Conservation (phyloP, 495 filamentous ascomycete species). For the Mycothermus thermophilus region DNA sequence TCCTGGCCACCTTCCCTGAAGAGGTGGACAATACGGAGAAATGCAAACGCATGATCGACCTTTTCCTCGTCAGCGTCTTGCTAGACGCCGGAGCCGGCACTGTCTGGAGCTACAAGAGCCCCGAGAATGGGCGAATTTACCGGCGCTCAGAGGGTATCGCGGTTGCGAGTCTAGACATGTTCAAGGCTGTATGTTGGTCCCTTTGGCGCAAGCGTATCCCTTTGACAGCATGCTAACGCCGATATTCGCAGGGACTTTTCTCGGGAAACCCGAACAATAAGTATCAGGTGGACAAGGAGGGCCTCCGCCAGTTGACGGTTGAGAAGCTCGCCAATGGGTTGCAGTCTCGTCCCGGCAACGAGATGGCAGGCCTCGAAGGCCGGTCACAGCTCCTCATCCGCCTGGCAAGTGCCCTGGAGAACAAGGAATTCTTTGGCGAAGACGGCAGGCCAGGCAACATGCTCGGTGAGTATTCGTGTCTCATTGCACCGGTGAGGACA, state of each 20-base stretch:
- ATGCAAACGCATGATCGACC: slow-evolving; percentile 63
- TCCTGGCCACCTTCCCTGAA: slow-evolving; percentile 53
- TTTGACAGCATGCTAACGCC: no score
- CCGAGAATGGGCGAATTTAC: slow-evolving; percentile 75
- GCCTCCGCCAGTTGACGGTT: slow-evolving; percentile 59
- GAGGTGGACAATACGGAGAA: slow-evolving; percentile 55
- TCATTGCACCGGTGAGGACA: neutral
- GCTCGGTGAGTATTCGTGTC: slow-evolving; percentile 51
- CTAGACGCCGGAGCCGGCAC: slow-evolving; percentile 80
- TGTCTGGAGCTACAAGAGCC: slow-evolving; percentile 76
- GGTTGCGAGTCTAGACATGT: slow-evolving; percentile 94
- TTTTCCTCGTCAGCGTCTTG: slow-evolving; percentile 82
- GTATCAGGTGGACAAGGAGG: slow-evolving; percentile 77
- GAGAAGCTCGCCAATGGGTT: slow-evolving; percentile 64
- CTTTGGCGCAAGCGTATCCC: no score
- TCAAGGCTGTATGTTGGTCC: slow-evolving; percentile 45
- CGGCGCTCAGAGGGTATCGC: slow-evolving; percentile 84
- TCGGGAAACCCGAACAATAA: slow-evolving; percentile 69
- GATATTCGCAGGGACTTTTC: slow-evolving; percentile 52
- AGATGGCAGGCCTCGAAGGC: slow-evolving; percentile 78
- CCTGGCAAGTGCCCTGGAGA: slow-evolving; percentile 62
- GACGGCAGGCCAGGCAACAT: slow-evolving; percentile 85
- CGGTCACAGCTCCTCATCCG: slow-evolving; percentile 67
- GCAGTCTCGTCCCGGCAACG: slow-evolving; percentile 69
- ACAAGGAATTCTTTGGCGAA: slow-evolving; percentile 72